Conservation (phyloP, 768 basidiomycete genomes). For the Jaapia argillacea region DNA sequence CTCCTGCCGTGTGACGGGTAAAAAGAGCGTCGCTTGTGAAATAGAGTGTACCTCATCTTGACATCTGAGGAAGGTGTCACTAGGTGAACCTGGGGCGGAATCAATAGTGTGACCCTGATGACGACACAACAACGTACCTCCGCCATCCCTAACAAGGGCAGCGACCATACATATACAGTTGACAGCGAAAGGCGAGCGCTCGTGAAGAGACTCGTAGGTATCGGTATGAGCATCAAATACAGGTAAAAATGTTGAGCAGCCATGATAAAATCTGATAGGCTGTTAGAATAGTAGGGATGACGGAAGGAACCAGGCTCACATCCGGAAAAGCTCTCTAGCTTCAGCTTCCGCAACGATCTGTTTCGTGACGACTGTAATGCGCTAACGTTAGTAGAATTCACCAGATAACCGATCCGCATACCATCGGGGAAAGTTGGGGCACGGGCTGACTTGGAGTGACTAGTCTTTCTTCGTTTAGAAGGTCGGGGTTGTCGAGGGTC, state of each 20-base stretch:
- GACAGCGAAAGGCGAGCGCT: slow-evolving; percentile 88
- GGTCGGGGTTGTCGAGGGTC: slow-evolving; percentile 57
- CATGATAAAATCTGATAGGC: slow-evolving; percentile 67
- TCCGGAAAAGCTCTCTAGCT: slow-evolving; percentile 77
- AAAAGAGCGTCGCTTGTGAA: slow-evolving; percentile 79
- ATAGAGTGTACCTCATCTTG: slow-evolving; percentile 81
- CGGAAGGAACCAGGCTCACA: slow-evolving; percentile 49
- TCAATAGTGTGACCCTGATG: neutral
- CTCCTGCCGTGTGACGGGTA: slow-evolving; percentile 75
- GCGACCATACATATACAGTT: slow-evolving; percentile 93
- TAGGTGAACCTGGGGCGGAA: slow-evolving; percentile 44
- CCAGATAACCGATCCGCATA: slow-evolving; percentile 17
- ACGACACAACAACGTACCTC: slow-evolving; percentile 39
- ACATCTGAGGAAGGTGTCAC: slow-evolving; percentile 63
- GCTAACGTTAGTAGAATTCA: slow-evolving; percentile 4
- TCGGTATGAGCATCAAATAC: slow-evolving; percentile 79
- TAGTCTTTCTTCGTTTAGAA: slow-evolving; percentile 60
- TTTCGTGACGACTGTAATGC: slow-evolving; percentile 71
- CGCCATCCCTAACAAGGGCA: slow-evolving; percentile 82
- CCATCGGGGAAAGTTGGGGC: slow-evolving; percentile 71
- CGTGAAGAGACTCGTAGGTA: slow-evolving; percentile 77
- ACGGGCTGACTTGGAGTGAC: slow-evolving; percentile 48
- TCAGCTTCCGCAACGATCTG: slow-evolving; percentile 73
- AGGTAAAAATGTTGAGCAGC: slow-evolving; percentile 88
- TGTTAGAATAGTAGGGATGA: slow-evolving; percentile 8